These are phyloP conservation scores for Daedaleopsis sinensis DNA, from an alignment of 768 basidiomycete species.

Conservation along the genomic window DNA sequence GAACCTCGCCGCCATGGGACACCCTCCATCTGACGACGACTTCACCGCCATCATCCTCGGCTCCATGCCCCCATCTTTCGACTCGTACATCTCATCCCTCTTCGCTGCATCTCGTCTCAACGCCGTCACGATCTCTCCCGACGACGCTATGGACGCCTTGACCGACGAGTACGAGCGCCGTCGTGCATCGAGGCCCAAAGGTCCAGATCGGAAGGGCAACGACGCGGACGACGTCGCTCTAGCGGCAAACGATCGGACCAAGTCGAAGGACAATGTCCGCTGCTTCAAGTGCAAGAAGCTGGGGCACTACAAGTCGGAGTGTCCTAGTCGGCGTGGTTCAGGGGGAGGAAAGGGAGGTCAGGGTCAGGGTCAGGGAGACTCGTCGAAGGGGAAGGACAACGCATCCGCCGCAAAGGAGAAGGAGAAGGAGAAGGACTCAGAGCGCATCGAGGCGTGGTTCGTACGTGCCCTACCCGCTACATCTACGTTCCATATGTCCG, in stretches of 20 bases:
- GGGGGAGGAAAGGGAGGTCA: not conserved
- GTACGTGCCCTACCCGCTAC: no score
- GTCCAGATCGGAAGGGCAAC: no score
- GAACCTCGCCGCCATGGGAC: conserved; percentile 38
- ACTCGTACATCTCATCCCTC: conserved; percentile 35
- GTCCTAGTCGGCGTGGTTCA: not conserved
- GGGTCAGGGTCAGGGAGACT: no score
- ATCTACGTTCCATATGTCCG: no score
- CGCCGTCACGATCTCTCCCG: no score
- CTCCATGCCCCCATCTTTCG: conserved; percentile 41
- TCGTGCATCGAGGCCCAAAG: conserved; percentile 8
- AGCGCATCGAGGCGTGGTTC: no score
- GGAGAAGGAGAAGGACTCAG: no score
- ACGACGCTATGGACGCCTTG: conserved; percentile 24
- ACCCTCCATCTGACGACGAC: conserved; percentile 33
- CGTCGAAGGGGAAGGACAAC: not conserved
- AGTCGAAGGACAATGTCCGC: no score
- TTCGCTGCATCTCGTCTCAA: conserved; percentile 30
- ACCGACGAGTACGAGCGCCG: conserved; percentile 30
- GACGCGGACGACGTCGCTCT: conserved; percentile 2
- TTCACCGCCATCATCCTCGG: conserved; percentile 37
- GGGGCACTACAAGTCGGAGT: not conserved
- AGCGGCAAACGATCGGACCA: not conserved
- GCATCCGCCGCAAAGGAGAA: not conserved
- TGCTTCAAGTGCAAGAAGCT: not conserved